Evolutionary conservation across 208 protist species (phyloP).

Genomic region (Sergeia podlipaevii): DNA sequence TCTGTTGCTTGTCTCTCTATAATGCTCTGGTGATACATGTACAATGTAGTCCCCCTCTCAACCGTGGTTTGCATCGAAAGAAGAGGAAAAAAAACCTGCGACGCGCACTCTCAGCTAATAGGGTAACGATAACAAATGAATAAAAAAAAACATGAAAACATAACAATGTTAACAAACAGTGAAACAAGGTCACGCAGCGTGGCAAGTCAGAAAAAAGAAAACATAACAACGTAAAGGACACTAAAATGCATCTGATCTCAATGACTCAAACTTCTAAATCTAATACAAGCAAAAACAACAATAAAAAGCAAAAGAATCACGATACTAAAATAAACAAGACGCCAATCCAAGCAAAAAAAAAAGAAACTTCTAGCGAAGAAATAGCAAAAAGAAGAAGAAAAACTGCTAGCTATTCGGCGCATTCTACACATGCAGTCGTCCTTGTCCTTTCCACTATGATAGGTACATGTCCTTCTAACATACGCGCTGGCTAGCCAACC

Average conservation of each 20-base stretch:
- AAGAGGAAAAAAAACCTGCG: constrained; percentile 1
- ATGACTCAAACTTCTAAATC: too few relatives aligned
- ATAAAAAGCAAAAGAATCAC: constrained; percentile 9
- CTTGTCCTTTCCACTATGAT: not conserved
- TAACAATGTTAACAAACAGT: too few relatives aligned
- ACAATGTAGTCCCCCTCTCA: not conserved
- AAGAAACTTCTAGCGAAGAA: constrained; percentile 6
- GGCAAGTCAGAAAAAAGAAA: too few relatives aligned
- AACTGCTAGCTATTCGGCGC: not conserved
- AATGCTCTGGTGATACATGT: not conserved
- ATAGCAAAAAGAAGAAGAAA: constrained; percentile 10
- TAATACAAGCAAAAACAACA: too few relatives aligned
- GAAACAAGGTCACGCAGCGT: too few relatives aligned
- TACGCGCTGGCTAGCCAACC: too few relatives aligned
- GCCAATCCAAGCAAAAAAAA: constrained; percentile 8
- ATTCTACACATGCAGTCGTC: not conserved
- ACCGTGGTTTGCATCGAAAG: not conserved
- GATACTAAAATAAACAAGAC: constrained; percentile 2
- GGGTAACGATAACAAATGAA: constrained; percentile 2
- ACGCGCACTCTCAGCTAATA: not conserved
- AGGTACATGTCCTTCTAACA: too few relatives aligned
- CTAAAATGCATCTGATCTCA: too few relatives aligned
- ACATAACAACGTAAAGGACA: too few relatives aligned
- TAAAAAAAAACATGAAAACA: constrained; percentile 8
- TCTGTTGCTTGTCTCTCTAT: not conserved